A percentile compares a stretch with the other conserved stretches of the same genome.
Evolutionary conservation across 805 yeast species (phyloP).

Genomic region (Starmera pachycereana): DNA sequence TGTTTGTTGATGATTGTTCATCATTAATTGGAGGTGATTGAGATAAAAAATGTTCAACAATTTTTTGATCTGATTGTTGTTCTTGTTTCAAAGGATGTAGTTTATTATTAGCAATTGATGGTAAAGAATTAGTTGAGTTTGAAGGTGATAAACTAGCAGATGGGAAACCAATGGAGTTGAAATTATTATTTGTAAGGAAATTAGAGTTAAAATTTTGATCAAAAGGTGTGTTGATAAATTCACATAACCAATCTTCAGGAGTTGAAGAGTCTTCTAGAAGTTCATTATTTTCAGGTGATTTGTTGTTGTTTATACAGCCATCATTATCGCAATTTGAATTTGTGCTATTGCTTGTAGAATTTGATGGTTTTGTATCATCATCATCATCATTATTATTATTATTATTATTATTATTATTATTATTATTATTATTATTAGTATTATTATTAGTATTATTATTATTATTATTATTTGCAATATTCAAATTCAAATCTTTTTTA

Average conservation of each 20-base stretch:
- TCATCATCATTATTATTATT: not conserved
- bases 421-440: not conserved
- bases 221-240: constrained; percentile 57
- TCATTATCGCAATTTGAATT: no score
- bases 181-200: constrained; percentile 25
- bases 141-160: constrained; percentile 12
- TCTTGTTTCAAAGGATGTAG: no score
- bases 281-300: not conserved
- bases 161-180: constrained; percentile 49
- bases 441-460: not conserved
- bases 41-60: not conserved
- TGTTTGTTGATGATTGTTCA: not conserved
- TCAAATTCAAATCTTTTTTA: constrained; percentile 6
- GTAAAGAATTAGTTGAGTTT: constrained; percentile 6
- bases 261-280: constrained; percentile 13
- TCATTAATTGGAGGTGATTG: constrained; percentile 1
- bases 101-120: not conserved
- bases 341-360: no score
- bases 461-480: no score
- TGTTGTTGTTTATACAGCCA: not conserved
- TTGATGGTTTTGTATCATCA: no score
- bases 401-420: not conserved
- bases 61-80: not conserved
- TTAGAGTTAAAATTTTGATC: constrained; percentile 43
- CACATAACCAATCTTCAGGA: constrained; percentile 56